A percentile compares a stretch with the other conserved stretches of the same genome.
Evolutionary conservation across 2,329 filamentous ascomycete species (phyloP).

Genomic region (Epicoccum sorghinum): DNA sequence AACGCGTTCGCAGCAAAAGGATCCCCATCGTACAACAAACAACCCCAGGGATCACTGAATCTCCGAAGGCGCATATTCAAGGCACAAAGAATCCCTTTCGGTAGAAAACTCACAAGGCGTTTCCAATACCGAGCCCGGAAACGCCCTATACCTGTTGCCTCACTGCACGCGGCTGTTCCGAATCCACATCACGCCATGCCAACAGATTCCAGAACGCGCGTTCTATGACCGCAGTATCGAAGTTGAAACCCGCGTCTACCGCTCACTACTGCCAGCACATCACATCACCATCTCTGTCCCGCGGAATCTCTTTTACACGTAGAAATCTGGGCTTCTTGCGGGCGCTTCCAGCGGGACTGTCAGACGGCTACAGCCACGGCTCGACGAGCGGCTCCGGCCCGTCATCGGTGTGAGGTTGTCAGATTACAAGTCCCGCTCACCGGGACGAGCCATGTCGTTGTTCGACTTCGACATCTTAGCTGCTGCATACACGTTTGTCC

Average conservation of each 20-base stretch:
- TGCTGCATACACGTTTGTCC: slow-evolving; percentile 4
- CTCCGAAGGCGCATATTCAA: neutral
- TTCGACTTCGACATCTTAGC: neutral
- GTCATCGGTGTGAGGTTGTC: slow-evolving; percentile 17
- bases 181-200: neutral
- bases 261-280: neutral
- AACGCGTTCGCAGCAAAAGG: slow-evolving; percentile 2
- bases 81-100: neutral
- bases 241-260: neutral
- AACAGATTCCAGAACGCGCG: neutral
- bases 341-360: slow-evolving; percentile 20
- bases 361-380: slow-evolving; percentile 17
- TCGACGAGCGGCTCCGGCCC: slow-evolving; percentile 26
- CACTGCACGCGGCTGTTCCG: neutral
- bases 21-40: neutral
- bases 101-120: neutral
- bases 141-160: neutral
- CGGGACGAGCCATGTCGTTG: slow-evolving; percentile 6
- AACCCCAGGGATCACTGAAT: neutral
- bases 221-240: too few species aligned
- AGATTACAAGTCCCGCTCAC: neutral
- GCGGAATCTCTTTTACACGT: too few species aligned
- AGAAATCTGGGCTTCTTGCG: neutral
- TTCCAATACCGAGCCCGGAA: neutral
- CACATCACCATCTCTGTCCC: neutral